These are phyloP conservation scores for Globisporangium takayamanum DNA, from an alignment of 352 stramenopile species.

Conservation along the genomic window DNA sequence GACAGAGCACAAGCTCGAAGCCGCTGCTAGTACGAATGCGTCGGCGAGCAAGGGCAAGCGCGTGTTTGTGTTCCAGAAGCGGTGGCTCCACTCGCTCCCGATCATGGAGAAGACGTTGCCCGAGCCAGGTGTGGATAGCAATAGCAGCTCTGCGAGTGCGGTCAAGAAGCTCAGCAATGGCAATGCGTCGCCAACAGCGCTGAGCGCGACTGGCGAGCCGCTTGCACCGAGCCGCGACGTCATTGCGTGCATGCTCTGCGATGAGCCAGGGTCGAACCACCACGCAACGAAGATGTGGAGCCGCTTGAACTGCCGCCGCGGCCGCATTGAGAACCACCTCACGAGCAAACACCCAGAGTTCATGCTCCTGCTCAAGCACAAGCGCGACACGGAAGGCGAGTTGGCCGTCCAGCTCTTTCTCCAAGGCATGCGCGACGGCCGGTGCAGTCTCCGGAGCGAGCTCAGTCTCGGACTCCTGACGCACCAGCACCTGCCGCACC, in stretches of 20 bases:
- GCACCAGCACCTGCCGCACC: slow-evolving; percentile 27
- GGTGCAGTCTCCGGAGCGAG: slow-evolving; percentile 61
- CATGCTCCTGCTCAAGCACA: slow-evolving; percentile 73
- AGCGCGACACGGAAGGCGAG: slow-evolving; percentile 65
- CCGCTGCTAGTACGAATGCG: not conserved
- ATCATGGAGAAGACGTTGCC: slow-evolving; percentile 66
- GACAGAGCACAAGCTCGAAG: slow-evolving; percentile 1
- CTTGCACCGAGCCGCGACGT: slow-evolving; percentile 34
- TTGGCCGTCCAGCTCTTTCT: slow-evolving; percentile 70
- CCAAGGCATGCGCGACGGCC: slow-evolving; percentile 64
- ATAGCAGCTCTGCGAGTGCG: slow-evolving; percentile 15
- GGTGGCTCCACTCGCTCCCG: slow-evolving; percentile 70
- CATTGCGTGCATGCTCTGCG: slow-evolving; percentile 75
- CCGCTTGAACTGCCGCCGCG: slow-evolving; percentile 62
- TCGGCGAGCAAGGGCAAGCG: slow-evolving; percentile 38
- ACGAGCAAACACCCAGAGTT: slow-evolving; percentile 79
- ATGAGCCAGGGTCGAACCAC: slow-evolving; percentile 49
- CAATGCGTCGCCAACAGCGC: not conserved
- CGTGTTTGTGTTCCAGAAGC: slow-evolving; percentile 78
- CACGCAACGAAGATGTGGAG: slow-evolving; percentile 70
- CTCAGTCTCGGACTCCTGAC: slow-evolving; percentile 58
- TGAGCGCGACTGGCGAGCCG: slow-evolving; percentile 5
- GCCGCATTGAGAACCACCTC: slow-evolving; percentile 74
- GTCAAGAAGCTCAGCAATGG: slow-evolving; percentile 16
- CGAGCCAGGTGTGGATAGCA: slow-evolving; percentile 9